Conservation (phyloP, 208 protist species). For the Trypanosoma mega region DNA sequence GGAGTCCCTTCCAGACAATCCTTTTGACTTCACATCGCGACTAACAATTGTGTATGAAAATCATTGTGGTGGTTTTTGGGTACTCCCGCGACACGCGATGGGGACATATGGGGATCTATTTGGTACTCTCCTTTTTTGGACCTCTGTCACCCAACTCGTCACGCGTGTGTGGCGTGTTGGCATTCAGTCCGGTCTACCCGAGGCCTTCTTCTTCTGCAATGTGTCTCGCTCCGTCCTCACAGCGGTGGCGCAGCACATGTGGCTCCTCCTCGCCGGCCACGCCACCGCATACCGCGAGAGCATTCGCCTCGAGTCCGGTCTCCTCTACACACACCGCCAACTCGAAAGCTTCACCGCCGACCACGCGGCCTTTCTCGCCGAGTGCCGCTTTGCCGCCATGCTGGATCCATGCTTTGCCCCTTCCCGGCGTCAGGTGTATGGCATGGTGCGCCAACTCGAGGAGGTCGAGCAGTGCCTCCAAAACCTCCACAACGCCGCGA, state of each 20-base stretch:
- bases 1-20: constrained; percentile 21
- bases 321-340: constrained; percentile 47
- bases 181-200: constrained; percentile 45
- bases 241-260: constrained; percentile 59
- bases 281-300: constrained; percentile 35
- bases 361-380: constrained; percentile 57
- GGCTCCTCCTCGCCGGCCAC: constrained; percentile 45
- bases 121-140: constrained; percentile 71
- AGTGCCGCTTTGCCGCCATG: constrained; percentile 67
- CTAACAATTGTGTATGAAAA: constrained; percentile 18
- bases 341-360: constrained; percentile 60
- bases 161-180: constrained; percentile 52
- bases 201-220: constrained; percentile 78
- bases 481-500: too few relatives aligned
- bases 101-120: constrained; percentile 45
- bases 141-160: constrained; percentile 53
- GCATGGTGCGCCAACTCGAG: constrained; percentile 58
- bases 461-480: constrained; percentile 47
- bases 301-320: constrained; percentile 46
- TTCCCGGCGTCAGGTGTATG: constrained; percentile 42
- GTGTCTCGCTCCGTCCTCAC: constrained; percentile 46
- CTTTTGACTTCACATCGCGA: constrained; percentile 34
- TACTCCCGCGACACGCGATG: constrained; percentile 28
- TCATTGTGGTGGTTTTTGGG: constrained; percentile 17
- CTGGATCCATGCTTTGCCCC: constrained; percentile 39